Evolutionary conservation across 139 green algal species (phyloP), one percentile per base, ranked within the genome.

Genomic region (Spirogloea muscicola): DNA sequence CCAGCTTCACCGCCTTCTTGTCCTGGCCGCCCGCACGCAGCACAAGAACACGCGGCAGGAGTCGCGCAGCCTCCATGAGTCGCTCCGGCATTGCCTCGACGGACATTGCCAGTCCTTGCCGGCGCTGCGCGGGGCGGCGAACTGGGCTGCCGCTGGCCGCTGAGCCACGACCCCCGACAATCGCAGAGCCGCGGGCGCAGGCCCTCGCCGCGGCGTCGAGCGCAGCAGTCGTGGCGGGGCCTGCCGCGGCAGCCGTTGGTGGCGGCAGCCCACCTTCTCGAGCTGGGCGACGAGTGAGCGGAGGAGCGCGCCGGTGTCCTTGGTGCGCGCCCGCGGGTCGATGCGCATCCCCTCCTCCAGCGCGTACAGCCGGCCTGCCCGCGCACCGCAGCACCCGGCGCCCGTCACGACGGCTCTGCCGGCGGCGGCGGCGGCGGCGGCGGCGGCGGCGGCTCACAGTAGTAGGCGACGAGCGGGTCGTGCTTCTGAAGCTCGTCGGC

Each of bases 401-500:
- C 37, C 9, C 5, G 52, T 62, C 7, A 69, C 5, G 39, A 69
- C 5, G 41, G 5, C 6, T 7, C 60, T 73, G 46, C 68, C 9
- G n/a, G 36, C 25, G 10, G 36, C 37, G 41, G 7, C 68, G 31
- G n/a, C 67, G 29, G 49, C 64, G 41, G 31, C 34, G 7, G 65
- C n/a, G 10, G 13, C 16, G 16, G 13, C 39, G 18, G 62, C 25
- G 5, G 10, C 57, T 69, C 34, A 82, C 77, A 84, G 59, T 84
- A 84, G 72, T 84, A 84, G 0, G 77, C 72, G 21, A 84, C 59
- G 10, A 73, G 49, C 1, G 65, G 43, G 41, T 84, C 60, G 27
- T 81, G 70, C 65, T 72, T 71, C 34, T 84, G 70, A 3, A 84
- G 60, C 72, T 84, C 77, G 41, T 84, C 77, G 16, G 77, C 77